Conservation (phyloP, 2,329 filamentous ascomycete species). For the Arthrobotrys pseudoclavata region DNA sequence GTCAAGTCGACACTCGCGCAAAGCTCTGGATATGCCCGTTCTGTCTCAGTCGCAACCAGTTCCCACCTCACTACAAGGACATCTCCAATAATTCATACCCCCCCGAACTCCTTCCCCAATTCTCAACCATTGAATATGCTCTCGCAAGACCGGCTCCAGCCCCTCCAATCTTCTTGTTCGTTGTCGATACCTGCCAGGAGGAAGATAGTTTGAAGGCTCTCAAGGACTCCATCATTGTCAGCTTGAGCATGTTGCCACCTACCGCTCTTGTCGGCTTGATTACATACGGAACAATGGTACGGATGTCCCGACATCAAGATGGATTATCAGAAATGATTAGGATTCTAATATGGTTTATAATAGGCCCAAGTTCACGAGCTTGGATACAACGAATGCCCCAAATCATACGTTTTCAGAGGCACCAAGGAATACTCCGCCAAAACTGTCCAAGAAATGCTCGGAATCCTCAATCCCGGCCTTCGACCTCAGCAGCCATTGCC, state of each 20-base stretch:
- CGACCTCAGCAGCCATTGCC: constrained; percentile 78
- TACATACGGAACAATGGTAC: constrained; percentile 92
- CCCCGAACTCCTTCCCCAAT: constrained; percentile 82
- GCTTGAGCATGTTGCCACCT: constrained; percentile 82
- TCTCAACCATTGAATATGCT: constrained; percentile 91
- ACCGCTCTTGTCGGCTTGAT: constrained; percentile 86
- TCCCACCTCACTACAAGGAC: constrained; percentile 90
- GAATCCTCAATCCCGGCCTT: constrained; percentile 78
- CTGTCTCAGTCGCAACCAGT: constrained; percentile 84
- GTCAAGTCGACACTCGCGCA: constrained; percentile 85
- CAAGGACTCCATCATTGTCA: constrained; percentile 89
- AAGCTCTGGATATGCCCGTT: constrained; percentile 91
- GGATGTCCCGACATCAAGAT: constrained; percentile 52
- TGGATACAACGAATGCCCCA: constrained; percentile 96
- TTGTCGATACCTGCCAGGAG: constrained; percentile 89
- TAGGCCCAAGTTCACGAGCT: constrained; percentile 97
- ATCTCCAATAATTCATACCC: constrained; percentile 86
- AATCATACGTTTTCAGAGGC: constrained; percentile 97
- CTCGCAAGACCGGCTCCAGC: constrained; percentile 85
- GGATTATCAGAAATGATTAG: background rate
- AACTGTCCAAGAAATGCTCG: constrained; percentile 99
- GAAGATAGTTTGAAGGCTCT: constrained; percentile 85
- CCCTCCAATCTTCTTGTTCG: constrained; percentile 87
- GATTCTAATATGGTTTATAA: constrained; percentile 27
- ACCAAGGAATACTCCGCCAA: constrained; percentile 99